These are phyloP conservation scores for Clavulina sp. DNA, from an alignment of 768 basidiomycete species.

Conservation along the genomic window DNA sequence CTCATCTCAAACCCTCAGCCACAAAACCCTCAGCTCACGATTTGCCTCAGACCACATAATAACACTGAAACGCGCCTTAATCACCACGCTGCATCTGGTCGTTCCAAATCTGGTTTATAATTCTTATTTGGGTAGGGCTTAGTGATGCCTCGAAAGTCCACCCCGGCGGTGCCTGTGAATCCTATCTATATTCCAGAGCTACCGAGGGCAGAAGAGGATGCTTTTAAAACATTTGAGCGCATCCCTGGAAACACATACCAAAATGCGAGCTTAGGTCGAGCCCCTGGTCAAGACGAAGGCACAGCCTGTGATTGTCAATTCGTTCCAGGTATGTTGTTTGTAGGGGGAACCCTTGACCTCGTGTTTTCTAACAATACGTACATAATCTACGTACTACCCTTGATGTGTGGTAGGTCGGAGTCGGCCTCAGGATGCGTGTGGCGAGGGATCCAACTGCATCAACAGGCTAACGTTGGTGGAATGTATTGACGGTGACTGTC, in stretches of 20 bases:
- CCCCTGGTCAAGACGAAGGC: constrained; percentile 76
- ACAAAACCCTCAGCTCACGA: too few species aligned
- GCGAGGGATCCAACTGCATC: constrained; percentile 82
- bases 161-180: constrained; percentile 1
- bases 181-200: constrained; percentile 53
- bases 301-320: constrained; percentile 90
- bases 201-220: constrained; percentile 56
- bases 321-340: constrained; percentile 51
- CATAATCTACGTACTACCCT: neutral
- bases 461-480: constrained; percentile 95
- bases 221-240: constrained; percentile 52
- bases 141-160: neutral
- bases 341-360: neutral
- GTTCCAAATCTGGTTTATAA: too few species aligned
- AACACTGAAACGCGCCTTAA: too few species aligned
- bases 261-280: constrained; percentile 69
- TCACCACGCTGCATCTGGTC: too few species aligned
- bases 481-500: constrained; percentile 80
- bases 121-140: too few species aligned
- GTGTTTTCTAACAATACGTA: neutral
- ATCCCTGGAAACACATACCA: constrained; percentile 73
- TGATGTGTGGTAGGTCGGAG: neutral
- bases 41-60: too few species aligned
- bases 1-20: too few species aligned
- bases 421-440: constrained; percentile 49